A percentile compares a stretch with the other conserved stretches of the same genome.
Conservation (phyloP, 495 filamentous ascomycete genomes). For the Astrothelium subdiscretum region DNA sequence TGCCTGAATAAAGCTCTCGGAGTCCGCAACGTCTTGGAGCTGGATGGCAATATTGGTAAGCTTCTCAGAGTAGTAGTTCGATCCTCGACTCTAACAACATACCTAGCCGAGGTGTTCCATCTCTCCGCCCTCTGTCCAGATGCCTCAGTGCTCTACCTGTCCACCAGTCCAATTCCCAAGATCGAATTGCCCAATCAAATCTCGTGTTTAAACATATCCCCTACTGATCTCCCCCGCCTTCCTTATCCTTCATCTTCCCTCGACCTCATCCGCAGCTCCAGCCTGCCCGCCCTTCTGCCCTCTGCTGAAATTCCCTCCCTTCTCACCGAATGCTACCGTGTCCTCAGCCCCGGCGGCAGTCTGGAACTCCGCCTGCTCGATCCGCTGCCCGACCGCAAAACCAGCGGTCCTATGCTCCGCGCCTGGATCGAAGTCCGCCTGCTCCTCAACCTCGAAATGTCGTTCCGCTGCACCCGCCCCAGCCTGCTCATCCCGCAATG, state of each 20-base stretch:
- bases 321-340: conserved; percentile 18
- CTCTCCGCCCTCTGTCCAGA: conserved; percentile 21
- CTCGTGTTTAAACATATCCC: conserved; percentile 11
- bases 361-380: conserved; percentile 23
- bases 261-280: conserved; percentile 19
- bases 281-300: conserved; percentile 16
- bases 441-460: conserved; percentile 15
- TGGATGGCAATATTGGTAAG: conserved; percentile 22
- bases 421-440: conserved; percentile 22
- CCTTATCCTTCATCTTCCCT: conserved; percentile 14
- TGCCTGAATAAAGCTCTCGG: background rate
- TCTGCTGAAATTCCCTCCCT: conserved; percentile 17
- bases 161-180: conserved; percentile 9
- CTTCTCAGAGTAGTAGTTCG: too few relatives aligned
- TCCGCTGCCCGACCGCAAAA: conserved; percentile 16
- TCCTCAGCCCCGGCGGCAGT: conserved; percentile 19
- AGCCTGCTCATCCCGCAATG: conserved; percentile 17
- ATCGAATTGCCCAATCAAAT: conserved; percentile 18
- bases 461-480: conserved; percentile 20
- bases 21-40: conserved; percentile 16
- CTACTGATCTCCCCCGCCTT: conserved; percentile 11
- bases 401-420: conserved; percentile 17
- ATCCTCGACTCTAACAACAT: too few relatives aligned
- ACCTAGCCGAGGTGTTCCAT: conserved; percentile 15
- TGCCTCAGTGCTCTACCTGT: conserved; percentile 17